Percentiles rank a stretch among this genome's conserved stretches.
Evolutionary conservation across 768 basidiomycete species (phyloP).

Genomic region (Tubosaeta brunneosetosa): DNA sequence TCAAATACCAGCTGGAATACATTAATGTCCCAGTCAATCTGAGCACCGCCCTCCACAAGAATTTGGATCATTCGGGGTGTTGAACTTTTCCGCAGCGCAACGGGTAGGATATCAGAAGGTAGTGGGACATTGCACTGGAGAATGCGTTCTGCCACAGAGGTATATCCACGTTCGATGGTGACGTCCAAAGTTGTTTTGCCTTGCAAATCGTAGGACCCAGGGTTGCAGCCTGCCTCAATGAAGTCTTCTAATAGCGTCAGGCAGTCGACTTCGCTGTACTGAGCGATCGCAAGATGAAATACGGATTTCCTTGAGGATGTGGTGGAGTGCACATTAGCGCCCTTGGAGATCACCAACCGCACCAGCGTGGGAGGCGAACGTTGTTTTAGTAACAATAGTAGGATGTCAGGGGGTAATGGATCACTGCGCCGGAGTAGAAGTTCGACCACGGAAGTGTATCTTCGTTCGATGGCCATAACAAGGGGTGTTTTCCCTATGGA

Average conservation of each 20-base stretch:
- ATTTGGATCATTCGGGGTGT: neutral
- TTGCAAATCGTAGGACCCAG: neutral
- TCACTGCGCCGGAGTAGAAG: too few relatives aligned
- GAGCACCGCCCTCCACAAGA: too few relatives aligned
- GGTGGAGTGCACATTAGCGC: too few relatives aligned
- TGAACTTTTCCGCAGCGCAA: neutral
- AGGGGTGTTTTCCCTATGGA: too few relatives aligned
- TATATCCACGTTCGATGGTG: neutral
- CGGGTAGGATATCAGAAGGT: neutral
- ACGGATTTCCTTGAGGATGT: too few relatives aligned
- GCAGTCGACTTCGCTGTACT: neutral
- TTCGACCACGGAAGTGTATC: too few relatives aligned
- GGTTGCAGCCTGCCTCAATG: neutral
- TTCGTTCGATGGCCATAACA: too few relatives aligned
- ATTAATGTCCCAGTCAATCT: too few relatives aligned
- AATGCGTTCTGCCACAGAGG: neutral
- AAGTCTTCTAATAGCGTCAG: neutral
- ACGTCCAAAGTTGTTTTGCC: neutral
- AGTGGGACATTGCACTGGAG: neutral
- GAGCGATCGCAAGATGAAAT: neutral
- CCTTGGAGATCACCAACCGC: too few relatives aligned
- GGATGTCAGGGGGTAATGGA: too few relatives aligned
- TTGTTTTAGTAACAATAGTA: too few relatives aligned
- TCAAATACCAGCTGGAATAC: neutral
- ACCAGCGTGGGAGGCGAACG: too few relatives aligned